Evolutionary conservation across 169 alveolate species (phyloP), one percentile per base, ranked within the genome.

Genomic region (Plasmodium knowlesi): DNA sequence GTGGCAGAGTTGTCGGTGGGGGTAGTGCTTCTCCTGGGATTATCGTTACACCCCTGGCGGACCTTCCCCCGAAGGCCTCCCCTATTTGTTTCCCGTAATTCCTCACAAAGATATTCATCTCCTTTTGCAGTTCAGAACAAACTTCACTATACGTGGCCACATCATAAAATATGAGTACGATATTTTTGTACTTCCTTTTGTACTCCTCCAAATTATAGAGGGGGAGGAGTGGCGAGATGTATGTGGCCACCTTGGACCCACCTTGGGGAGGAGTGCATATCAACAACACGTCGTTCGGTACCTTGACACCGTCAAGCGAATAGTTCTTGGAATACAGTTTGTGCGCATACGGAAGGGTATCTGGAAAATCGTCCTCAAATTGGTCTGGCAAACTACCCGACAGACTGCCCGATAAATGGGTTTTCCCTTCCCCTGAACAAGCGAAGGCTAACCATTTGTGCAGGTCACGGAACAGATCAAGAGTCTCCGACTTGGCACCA

Each of bases 251-350:
- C 30, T 86, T 74, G 14, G 93, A 50, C 34, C 28, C 85, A 9
- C 43, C 41, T 32, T 76, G n/a, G 25, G 93, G 79, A 16, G 81
- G 41, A 6, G 93, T 53, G 67, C 80, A 54, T 86, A 86, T 86
- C 72, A 74, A 50, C 46, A 86, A 16, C 32, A 86, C 46, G 61
- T 86, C 93, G 71, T 86, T 74, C 9, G 93, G 93, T 14, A 86
- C 57, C 80, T 86, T 73, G 5, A 86, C 72, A 39, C 67, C 71
- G 22, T 70, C 93, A 30, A 76, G 81, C 9, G 70, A 76, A 41
- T 86, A 76, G 67, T 86, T 86, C 67, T 86, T 78, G 57, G 93
- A 86, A 19, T 86, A 86, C 67, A 86, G 61, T 34, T 86, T 41
- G 4, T 76, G 86, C 25, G 80, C 34, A 5, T 30, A 6, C 8